Percentiles rank a stretch among this genome's conserved stretches.
Conservation (phyloP, 805 yeast genomes). For the Cyberlindnera japonica region DNA sequence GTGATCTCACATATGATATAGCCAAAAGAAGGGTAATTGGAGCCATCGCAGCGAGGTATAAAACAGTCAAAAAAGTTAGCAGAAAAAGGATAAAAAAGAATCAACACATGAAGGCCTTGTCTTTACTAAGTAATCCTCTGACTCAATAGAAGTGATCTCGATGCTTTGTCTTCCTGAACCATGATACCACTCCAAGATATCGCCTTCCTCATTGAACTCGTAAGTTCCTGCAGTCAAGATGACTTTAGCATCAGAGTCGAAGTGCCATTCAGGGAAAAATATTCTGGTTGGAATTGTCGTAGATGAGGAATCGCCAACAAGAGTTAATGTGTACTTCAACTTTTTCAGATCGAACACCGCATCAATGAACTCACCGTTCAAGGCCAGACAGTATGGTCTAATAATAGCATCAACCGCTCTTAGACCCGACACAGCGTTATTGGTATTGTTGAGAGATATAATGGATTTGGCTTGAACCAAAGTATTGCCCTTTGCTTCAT, state of each 20-base stretch:
- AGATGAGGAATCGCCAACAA: constrained; percentile 32
- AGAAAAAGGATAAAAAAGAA: constrained; percentile 15
- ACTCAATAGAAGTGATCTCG: constrained; percentile 18
- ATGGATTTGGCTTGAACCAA: neutral
- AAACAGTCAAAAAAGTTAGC: constrained; percentile 2
- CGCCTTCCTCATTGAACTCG: constrained; percentile 44
- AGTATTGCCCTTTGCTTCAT: neutral
- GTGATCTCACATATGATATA: neutral
- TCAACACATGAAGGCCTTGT: constrained; percentile 3
- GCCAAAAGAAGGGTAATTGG: constrained; percentile 2
- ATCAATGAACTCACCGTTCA: constrained; percentile 52
- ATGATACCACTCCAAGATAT: constrained; percentile 72
- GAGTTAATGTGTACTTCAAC: constrained; percentile 44
- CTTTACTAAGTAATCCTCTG: neutral
- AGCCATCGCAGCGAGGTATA: neutral
- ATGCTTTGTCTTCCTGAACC: constrained; percentile 38
- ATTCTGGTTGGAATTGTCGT: constrained; percentile 49
- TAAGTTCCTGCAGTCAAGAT: constrained; percentile 58
- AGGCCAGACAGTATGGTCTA: constrained; percentile 70
- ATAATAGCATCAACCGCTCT: constrained; percentile 72
- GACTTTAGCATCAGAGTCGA: constrained; percentile 43
- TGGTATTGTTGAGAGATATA: neutral
- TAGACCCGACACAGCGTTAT: constrained; percentile 42
- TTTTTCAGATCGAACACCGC: constrained; percentile 57
- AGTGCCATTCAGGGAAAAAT: constrained; percentile 73